Conservation (phyloP, 2,329 filamentous ascomycete species). For the Tolypocladium guangdongense region DNA sequence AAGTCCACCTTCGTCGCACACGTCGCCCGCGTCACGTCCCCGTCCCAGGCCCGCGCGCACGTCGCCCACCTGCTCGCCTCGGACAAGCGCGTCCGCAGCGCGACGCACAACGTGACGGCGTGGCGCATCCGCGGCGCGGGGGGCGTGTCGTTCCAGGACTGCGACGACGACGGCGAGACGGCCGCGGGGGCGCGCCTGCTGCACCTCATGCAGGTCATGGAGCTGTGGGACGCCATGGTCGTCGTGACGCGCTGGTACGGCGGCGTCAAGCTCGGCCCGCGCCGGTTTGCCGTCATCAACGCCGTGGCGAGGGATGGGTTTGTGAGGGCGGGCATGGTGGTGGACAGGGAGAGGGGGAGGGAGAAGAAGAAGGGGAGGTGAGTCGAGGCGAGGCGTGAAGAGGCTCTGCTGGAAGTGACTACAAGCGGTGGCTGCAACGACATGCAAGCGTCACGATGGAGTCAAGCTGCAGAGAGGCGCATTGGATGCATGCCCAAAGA, state of each 20-base stretch:
- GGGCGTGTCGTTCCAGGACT: slow-evolving; percentile 61
- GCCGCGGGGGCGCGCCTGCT: slow-evolving; percentile 79
- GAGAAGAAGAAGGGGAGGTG: slow-evolving; percentile 29
- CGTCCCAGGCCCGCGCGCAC: slow-evolving; percentile 58
- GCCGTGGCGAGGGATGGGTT: slow-evolving; percentile 74
- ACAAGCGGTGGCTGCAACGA: background rate
- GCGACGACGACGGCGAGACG: slow-evolving; percentile 90
- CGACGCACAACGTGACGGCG: slow-evolving; percentile 91
- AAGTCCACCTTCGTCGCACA: slow-evolving; percentile 84
- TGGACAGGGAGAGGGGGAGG: slow-evolving; percentile 32
- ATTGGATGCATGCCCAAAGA: background rate
- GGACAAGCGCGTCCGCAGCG: slow-evolving; percentile 74
- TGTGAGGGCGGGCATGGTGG: slow-evolving; percentile 61
- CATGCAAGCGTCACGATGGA: background rate
- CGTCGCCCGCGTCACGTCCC: slow-evolving; percentile 56
- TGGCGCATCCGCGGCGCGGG: slow-evolving; percentile 62
- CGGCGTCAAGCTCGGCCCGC: slow-evolving; percentile 77
- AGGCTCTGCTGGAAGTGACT: no score
- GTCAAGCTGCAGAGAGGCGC: background rate
- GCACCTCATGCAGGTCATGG: slow-evolving; percentile 90
- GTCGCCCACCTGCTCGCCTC: slow-evolving; percentile 66
- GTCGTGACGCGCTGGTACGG: slow-evolving; percentile 95
- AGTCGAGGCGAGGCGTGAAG: background rate
- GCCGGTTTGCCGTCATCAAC: slow-evolving; percentile 86
- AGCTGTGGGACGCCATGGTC: slow-evolving; percentile 84